Evolutionary conservation across 495 filamentous ascomycete species (phyloP).

Genomic region (Annulohypoxylon bovei): DNA sequence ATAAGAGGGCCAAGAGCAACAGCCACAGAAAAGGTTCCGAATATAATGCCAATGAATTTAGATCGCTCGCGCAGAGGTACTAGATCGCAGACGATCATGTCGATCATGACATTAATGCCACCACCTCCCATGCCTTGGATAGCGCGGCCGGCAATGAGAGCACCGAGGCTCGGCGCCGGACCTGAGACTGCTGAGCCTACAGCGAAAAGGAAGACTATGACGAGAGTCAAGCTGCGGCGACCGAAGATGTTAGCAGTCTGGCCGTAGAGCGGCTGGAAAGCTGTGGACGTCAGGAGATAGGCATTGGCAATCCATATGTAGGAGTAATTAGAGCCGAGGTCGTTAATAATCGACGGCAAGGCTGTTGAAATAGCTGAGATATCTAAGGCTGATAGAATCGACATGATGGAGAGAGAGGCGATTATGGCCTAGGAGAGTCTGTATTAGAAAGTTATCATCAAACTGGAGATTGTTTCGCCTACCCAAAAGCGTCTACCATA

Average conservation of each 20-base stretch:
- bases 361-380: background rate
- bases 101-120: slow-evolving; percentile 76
- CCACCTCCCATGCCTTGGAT: slow-evolving; percentile 85
- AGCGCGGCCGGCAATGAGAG: slow-evolving; percentile 76
- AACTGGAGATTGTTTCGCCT: no score
- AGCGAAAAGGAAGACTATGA: slow-evolving; percentile 48
- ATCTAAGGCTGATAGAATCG: background rate
- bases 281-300: background rate
- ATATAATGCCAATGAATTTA: background rate
- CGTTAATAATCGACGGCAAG: background rate
- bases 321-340: background rate
- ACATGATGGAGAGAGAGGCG: background rate
- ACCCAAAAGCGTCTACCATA: no score
- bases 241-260: slow-evolving; percentile 58
- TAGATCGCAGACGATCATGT: slow-evolving; percentile 75
- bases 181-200: slow-evolving; percentile 54
- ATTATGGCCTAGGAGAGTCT: background rate
- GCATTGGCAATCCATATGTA: background rate
- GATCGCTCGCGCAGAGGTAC: slow-evolving; percentile 70
- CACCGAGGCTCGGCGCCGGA: slow-evolving; percentile 48
- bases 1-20: slow-evolving; percentile 61
- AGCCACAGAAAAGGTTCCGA: background rate
- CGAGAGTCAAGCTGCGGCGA: slow-evolving; percentile 47
- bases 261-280: slow-evolving; percentile 29
- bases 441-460: no score